These are phyloP conservation scores for Chaetomiaceae sp. DNA, from an alignment of 2,329 filamentous ascomycete genomes.

Conservation along the genomic window DNA sequence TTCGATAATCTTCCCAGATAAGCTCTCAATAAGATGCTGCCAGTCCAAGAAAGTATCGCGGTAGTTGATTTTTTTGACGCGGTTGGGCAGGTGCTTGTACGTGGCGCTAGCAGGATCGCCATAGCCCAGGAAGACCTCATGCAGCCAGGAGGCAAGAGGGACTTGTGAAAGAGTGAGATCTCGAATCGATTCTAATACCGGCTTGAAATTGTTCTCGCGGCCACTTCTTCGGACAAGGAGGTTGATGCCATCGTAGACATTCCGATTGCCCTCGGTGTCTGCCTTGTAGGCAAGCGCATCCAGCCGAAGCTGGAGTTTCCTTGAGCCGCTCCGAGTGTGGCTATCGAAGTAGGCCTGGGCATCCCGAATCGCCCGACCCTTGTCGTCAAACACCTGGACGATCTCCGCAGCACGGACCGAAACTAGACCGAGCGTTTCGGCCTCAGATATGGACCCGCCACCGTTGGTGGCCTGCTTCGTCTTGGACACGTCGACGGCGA, in stretches of 20 bases:
- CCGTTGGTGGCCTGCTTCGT: conserved; percentile 52
- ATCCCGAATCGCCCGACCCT: conserved; percentile 68
- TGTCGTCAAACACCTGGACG: conserved; percentile 80
- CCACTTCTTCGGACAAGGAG: conserved; percentile 76
- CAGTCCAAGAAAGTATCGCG: conserved; percentile 93
- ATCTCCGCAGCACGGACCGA: conserved; percentile 79
- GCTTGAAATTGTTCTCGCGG: conserved; percentile 95
- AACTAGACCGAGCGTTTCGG: conserved; percentile 62
- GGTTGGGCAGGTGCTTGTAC: conserved; percentile 76
- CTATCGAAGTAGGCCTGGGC: conserved; percentile 58
- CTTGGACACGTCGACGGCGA: conserved; percentile 65
- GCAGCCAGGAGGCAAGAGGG: conserved; percentile 83
- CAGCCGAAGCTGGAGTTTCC: conserved; percentile 74
- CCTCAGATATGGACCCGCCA: conserved; percentile 40
- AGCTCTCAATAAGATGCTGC: conserved; percentile 85
- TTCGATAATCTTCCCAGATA: conserved; percentile 83
- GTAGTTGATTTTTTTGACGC: conserved; percentile 77
- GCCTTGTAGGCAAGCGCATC: conserved; percentile 73
- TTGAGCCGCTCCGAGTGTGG: conserved; percentile 54
- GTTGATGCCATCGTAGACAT: conserved; percentile 82
- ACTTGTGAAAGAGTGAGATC: conserved; percentile 80
- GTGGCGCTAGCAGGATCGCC: conserved; percentile 85
- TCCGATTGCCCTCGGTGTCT: conserved; percentile 72
- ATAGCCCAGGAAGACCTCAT: conserved; percentile 96
- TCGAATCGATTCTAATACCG: conserved; percentile 86